A percentile compares a stretch with the other conserved stretches of the same genome.
Conservation (phyloP, 176 grass and related monocot genomes). For the Avena insularis region DNA sequence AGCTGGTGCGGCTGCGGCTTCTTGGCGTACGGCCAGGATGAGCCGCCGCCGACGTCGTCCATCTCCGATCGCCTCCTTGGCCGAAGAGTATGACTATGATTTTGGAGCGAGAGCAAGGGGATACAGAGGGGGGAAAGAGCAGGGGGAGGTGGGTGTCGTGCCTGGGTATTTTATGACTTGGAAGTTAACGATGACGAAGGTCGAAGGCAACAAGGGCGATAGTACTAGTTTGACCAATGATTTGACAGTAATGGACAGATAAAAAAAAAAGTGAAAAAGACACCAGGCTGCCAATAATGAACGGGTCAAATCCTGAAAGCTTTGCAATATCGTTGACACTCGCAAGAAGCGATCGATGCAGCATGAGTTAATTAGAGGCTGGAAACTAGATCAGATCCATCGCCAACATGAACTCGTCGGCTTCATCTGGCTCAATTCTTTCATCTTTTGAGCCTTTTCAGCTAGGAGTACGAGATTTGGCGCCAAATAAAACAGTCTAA, state of each 20-base stretch:
- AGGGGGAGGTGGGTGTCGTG: slow-evolving; percentile 4
- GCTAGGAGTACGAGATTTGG: background rate
- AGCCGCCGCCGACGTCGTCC: slow-evolving; percentile 40
- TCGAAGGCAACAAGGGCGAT: background rate
- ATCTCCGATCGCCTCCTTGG: slow-evolving; percentile 24
- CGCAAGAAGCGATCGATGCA: no score
- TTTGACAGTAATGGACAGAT: background rate
- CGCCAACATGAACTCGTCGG: background rate
- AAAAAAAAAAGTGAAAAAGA: background rate
- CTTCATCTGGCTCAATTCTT: background rate
- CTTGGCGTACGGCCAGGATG: slow-evolving; percentile 38
- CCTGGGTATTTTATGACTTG: background rate
- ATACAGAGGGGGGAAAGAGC: background rate
- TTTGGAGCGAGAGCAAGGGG: background rate
- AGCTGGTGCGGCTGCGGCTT: slow-evolving; percentile 46
- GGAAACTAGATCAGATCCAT: background rate
- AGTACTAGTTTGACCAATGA: background rate
- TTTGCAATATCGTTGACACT: background rate
- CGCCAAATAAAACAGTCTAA: background rate
- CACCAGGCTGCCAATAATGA: background rate
- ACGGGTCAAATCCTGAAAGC: background rate
- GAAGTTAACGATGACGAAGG: background rate
- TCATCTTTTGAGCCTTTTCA: background rate
- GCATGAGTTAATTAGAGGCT: no score
- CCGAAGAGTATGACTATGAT: background rate